Conservation (phyloP, 306 rosid species). For the Aeschynomene evenia region DNA sequence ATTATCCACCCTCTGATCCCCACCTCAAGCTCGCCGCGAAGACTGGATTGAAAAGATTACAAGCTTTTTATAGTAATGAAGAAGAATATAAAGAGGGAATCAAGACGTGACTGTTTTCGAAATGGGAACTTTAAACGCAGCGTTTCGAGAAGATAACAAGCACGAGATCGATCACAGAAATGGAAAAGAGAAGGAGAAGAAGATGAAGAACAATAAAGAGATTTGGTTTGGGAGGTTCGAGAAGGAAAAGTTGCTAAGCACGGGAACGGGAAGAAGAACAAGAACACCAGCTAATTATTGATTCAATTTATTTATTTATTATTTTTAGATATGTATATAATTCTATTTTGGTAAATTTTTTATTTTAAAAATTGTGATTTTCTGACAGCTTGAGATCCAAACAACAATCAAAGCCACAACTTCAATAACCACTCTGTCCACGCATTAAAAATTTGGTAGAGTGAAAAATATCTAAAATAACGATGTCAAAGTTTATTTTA, state of each 20-base stretch:
- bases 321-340: not conserved
- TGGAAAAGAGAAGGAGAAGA: not conserved
- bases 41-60: slow-evolving; percentile 36
- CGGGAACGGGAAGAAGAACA: slow-evolving; percentile 30
- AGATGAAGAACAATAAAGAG: not conserved
- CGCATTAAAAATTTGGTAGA: not conserved
- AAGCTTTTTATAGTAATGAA: slow-evolving; percentile 11
- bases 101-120: not conserved
- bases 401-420: slow-evolving; percentile 49
- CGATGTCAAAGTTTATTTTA: slow-evolving; percentile 1
- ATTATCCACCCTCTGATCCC: slow-evolving; percentile 30
- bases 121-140: slow-evolving; percentile 14
- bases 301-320: slow-evolving; percentile 13
- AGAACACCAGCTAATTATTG: slow-evolving; percentile 49
- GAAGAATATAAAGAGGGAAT: slow-evolving; percentile 6
- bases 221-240: slow-evolving; percentile 28
- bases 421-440: slow-evolving; percentile 18
- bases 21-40: slow-evolving; percentile 9
- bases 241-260: slow-evolving; percentile 23
- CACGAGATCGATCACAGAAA: slow-evolving; percentile 39
- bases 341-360: not conserved
- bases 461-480: not conserved
- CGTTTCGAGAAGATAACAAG: slow-evolving; percentile 9
- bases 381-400: slow-evolving; percentile 38
- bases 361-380: slow-evolving; percentile 1